A percentile compares a stretch with the other conserved stretches of the same genome.
Evolutionary conservation across 2,329 filamentous ascomycete species (phyloP).

Genomic region (Pseudogymnoascus sp.): DNA sequence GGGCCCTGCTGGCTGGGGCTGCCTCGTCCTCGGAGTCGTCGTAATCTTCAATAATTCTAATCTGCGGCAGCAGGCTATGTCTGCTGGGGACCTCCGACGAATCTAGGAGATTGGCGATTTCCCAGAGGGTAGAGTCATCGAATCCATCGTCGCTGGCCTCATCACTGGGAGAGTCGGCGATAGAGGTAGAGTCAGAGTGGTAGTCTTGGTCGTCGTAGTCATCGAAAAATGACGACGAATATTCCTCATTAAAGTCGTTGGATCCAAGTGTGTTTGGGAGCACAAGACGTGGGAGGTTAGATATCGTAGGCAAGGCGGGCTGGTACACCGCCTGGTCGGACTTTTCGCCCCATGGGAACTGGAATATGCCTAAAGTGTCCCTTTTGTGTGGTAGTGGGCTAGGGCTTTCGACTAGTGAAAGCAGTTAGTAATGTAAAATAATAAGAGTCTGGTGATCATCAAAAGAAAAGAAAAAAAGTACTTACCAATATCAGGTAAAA

Average conservation of each 20-base stretch:
- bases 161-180: constrained; percentile 15
- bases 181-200: constrained; percentile 24
- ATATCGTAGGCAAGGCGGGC: constrained; percentile 28
- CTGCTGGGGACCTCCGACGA: constrained; percentile 44
- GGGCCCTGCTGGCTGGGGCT: background rate
- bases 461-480: background rate
- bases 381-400: constrained; percentile 50
- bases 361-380: constrained; percentile 55
- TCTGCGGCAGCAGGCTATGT: constrained; percentile 40
- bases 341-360: constrained; percentile 58
- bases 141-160: constrained; percentile 43
- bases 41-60: constrained; percentile 14
- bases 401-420: constrained; percentile 44
- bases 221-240: constrained; percentile 47
- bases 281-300: background rate
- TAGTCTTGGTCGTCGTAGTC: constrained; percentile 40
- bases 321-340: constrained; percentile 45
- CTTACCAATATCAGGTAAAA: constrained; percentile 50
- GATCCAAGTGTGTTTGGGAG: background rate
- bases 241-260: constrained; percentile 16
- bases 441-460: background rate
- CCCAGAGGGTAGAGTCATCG: constrained; percentile 55
- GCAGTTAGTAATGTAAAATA: constrained; percentile 15
- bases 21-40: constrained; percentile 14
- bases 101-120: constrained; percentile 53